Conservation (phyloP, 108 stramenopile genomes). For the Pseudonitzschia pungens region DNA sequence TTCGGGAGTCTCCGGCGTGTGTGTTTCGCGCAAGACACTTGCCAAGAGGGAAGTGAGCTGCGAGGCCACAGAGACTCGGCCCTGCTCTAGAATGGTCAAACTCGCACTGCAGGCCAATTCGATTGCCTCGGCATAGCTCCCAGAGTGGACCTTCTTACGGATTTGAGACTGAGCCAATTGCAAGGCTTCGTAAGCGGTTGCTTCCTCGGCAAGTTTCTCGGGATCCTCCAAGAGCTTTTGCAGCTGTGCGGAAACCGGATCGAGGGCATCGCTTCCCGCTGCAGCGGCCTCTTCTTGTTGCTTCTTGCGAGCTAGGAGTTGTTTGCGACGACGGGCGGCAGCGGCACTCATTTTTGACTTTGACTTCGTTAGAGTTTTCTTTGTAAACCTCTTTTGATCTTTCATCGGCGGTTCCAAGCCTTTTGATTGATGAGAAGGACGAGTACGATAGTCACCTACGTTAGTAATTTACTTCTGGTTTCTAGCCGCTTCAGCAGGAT, state of each 20-base stretch:
- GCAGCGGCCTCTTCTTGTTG: constrained; percentile 34
- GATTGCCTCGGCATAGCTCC: constrained; percentile 53
- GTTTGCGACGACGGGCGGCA: constrained; percentile 84
- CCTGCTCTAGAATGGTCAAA: constrained; percentile 50
- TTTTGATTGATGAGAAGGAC: too few relatives aligned
- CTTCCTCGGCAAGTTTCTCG: constrained; percentile 56
- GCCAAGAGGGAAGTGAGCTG: constrained; percentile 70
- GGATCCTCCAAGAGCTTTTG: constrained; percentile 51
- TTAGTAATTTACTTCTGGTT: too few relatives aligned
- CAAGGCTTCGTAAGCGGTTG: constrained; percentile 85
- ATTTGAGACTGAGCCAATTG: constrained; percentile 82
- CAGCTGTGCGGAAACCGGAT: constrained; percentile 61
- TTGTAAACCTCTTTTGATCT: neutral
- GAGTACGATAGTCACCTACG: too few relatives aligned
- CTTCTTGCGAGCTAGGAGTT: constrained; percentile 58
- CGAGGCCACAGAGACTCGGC: constrained; percentile 69
- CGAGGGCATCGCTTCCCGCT: constrained; percentile 32
- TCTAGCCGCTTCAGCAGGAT: too few relatives aligned
- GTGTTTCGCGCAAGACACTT: constrained; percentile 70
- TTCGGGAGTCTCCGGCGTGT: constrained; percentile 61
- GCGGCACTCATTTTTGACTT: constrained; percentile 73
- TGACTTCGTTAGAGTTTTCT: neutral
- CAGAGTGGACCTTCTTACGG: constrained; percentile 66
- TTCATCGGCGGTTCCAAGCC: constrained; percentile 6
- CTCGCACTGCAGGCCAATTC: constrained; percentile 57